Conservation (phyloP, 495 filamentous ascomycete species). For the Aspergillus steynii region DNA sequence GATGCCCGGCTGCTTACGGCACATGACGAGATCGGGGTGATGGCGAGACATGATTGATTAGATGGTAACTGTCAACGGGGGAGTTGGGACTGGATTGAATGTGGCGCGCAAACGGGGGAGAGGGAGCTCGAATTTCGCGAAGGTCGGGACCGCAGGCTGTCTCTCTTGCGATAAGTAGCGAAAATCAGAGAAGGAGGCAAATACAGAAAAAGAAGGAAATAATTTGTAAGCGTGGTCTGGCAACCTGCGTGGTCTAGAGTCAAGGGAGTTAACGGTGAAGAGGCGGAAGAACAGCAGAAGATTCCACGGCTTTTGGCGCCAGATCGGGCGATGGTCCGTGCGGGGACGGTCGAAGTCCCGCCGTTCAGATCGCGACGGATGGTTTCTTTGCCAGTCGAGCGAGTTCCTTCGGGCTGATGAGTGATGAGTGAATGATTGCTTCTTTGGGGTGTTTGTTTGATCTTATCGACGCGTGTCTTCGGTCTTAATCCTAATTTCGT, state of each 20-base stretch:
- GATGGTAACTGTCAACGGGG: slow-evolving; percentile 5
- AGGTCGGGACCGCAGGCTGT: too few relatives aligned
- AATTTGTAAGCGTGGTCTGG: slow-evolving; percentile 12
- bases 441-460: neutral
- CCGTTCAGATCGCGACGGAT: slow-evolving; percentile 7
- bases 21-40: slow-evolving; percentile 91
- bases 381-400: neutral
- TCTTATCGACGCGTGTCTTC: neutral
- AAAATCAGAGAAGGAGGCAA: too few relatives aligned
- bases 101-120: too few relatives aligned
- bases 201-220: too few relatives aligned
- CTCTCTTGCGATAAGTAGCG: too few relatives aligned
- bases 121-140: slow-evolving; percentile 18
- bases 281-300: slow-evolving; percentile 14
- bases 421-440: neutral
- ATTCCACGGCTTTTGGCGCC: slow-evolving; percentile 8
- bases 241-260: neutral
- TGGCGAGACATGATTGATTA: slow-evolving; percentile 36
- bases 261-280: neutral
- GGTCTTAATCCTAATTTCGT: neutral
- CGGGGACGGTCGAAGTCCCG: slow-evolving; percentile 8
- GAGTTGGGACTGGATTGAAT: neutral
- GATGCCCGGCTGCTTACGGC: slow-evolving; percentile 97
- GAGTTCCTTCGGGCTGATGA: neutral
- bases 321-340: slow-evolving; percentile 23